Conservation (phyloP, 1,284 basidiomycete species). For the Ganoderma leucocontextum region DNA sequence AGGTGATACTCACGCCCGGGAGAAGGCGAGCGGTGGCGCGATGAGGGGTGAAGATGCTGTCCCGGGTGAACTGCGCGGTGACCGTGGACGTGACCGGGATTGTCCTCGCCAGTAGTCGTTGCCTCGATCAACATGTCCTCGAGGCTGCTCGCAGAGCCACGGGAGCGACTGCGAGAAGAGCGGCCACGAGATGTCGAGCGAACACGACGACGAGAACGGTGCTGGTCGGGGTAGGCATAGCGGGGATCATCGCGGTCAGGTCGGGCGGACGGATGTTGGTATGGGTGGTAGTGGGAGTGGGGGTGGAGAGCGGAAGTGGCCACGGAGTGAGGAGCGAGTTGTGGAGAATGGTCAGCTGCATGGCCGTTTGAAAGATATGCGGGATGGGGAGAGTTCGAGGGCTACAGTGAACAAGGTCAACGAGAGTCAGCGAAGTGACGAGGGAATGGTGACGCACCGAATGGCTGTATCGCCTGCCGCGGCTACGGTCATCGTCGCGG, state of each 20-base stretch:
- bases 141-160: slow-evolving; percentile 48
- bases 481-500: slow-evolving; percentile 34
- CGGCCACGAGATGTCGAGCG: slow-evolving; percentile 38
- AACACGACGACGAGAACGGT: slow-evolving; percentile 32
- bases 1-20: slow-evolving; percentile 36
- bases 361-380: slow-evolving; percentile 35
- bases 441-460: slow-evolving; percentile 37
- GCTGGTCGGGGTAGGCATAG: slow-evolving; percentile 33
- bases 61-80: slow-evolving; percentile 33
- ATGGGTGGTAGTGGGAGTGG: slow-evolving; percentile 32
- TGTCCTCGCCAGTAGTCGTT: slow-evolving; percentile 47
- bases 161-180: slow-evolving; percentile 41
- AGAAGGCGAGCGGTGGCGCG: slow-evolving; percentile 39
- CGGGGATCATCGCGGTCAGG: slow-evolving; percentile 37
- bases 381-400: slow-evolving; percentile 35
- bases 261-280: slow-evolving; percentile 28
- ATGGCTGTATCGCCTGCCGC: slow-evolving; percentile 31
- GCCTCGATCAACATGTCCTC: slow-evolving; percentile 73
- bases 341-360: slow-evolving; percentile 32
- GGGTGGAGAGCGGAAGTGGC: slow-evolving; percentile 32
- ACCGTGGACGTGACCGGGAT: slow-evolving; percentile 27
- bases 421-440: not conserved
- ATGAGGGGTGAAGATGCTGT: slow-evolving; percentile 36
- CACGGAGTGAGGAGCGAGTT: slow-evolving; percentile 26
- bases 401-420: slow-evolving; percentile 27